Evolutionary conservation across 2,329 filamentous ascomycete species (phyloP), one percentile per base, ranked within the genome.

Genomic region (Colletotrichum tanaceti): DNA sequence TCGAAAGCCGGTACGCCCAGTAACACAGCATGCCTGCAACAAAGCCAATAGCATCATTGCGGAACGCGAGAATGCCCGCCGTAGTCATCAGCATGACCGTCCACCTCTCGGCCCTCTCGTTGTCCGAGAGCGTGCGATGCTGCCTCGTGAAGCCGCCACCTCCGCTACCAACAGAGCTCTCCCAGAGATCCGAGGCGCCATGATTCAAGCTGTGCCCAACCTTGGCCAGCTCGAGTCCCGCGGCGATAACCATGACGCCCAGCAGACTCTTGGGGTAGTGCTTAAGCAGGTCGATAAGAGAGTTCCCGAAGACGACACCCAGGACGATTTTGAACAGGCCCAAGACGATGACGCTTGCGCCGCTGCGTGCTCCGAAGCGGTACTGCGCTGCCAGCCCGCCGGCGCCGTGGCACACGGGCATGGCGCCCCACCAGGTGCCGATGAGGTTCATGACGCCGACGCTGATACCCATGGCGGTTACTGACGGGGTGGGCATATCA

Each of bases 321-420:
- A 98, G 82, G 0, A 91, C 5, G 5, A 97, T 78, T 78, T 98
- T 98, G 70, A 92, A 80, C 0, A 87, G 53, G 0, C 95, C 95
- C 0, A 98, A 87, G 28, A 97, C 77, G 61, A 98, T 88, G 70
- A 98, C 86, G 73, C 91, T 94, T 0, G 93, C 89, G 11, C 95
- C 95, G 68, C 93, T 97, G 55, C 95, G 90, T 5, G 95, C 94
- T 0, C 95, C 95, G 73, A 98, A 98, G 5, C 93, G 89, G 77
- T 93, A 93, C 77, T 98, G 95, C 0, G 92, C 96, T 5, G 96
- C 96, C 0, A 98, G 83, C 0, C 95, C 95, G 2, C 95, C 95
- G 0, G 93, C 93, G 5, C 95, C 95, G 77, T 98, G 96, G 76
- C 96, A 98, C 4, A 96, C 90, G 3, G 95, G 96, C 96, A 98